Conservation (phyloP, 768 basidiomycete genomes). For the Mycena vulgaris region DNA sequence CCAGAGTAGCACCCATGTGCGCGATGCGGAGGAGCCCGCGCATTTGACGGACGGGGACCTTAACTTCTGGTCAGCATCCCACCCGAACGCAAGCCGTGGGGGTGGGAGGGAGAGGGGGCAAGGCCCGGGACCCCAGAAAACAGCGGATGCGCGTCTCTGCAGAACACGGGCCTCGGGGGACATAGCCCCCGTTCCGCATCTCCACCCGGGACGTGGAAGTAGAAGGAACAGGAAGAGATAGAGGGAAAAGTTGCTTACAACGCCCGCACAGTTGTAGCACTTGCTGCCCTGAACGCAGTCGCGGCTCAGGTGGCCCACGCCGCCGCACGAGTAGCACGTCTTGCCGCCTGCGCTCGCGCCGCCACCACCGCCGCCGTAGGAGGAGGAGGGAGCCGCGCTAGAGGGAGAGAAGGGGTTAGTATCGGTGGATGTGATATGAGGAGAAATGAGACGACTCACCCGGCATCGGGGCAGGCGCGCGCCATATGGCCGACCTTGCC, state of each 20-base stretch:
- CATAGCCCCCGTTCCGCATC: too few species aligned
- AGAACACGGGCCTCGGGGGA: too few species aligned
- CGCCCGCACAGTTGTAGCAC: slow-evolving; percentile 88
- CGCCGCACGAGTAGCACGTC: slow-evolving; percentile 85
- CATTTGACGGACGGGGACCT: too few species aligned
- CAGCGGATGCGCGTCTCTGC: too few species aligned
- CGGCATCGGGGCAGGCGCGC: slow-evolving; percentile 79
- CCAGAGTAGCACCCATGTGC: too few species aligned
- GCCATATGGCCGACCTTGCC: slow-evolving; percentile 91
- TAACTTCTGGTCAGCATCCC: too few species aligned
- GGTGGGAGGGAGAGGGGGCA: too few species aligned
- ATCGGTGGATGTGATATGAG: neutral
- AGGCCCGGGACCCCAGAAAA: too few species aligned
- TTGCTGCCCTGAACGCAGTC: slow-evolving; percentile 91
- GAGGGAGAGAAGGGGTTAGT: neutral
- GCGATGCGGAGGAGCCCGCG: too few species aligned
- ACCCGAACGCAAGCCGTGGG: too few species aligned
- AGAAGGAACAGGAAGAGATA: slow-evolving; percentile 40
- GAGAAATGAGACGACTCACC: slow-evolving; percentile 38
- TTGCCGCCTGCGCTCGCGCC: slow-evolving; percentile 30
- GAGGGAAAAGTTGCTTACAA: too few species aligned
- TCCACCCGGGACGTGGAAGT: neutral
- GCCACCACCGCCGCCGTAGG: slow-evolving; percentile 34
- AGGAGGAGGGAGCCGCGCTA: slow-evolving; percentile 41
- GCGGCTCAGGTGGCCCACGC: slow-evolving; percentile 88